Conservation (phyloP, 2,329 filamentous ascomycete genomes). For the Ophiocordyceps camponoti-leonardi region DNA sequence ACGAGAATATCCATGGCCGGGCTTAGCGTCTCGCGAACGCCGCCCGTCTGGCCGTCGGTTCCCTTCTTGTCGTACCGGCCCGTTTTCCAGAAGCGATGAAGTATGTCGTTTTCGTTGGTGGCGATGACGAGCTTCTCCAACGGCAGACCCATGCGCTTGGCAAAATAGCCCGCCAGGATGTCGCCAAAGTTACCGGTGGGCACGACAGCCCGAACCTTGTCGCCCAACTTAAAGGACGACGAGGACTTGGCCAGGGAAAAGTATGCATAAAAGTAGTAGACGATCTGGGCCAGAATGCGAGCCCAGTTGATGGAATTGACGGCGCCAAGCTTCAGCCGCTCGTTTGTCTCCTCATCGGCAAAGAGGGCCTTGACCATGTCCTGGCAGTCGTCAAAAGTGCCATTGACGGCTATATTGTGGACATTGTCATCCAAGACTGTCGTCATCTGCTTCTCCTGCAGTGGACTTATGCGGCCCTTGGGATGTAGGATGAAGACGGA, state of each 20-base stretch:
- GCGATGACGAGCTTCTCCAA: conserved; percentile 78
- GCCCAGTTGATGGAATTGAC: conserved; percentile 97
- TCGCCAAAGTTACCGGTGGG: conserved; percentile 93
- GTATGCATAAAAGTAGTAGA: conserved; percentile 94
- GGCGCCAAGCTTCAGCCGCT: conserved; percentile 66
- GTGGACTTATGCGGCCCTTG: conserved; percentile 73
- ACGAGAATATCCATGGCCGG: conserved; percentile 98
- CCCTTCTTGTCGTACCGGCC: conserved; percentile 80
- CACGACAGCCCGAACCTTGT: conserved; percentile 69
- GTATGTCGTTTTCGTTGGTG: conserved; percentile 95
- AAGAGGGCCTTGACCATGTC: conserved; percentile 93
- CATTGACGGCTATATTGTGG: conserved; percentile 69
- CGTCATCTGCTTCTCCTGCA: conserved; percentile 94
- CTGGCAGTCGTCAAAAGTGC: conserved; percentile 15
- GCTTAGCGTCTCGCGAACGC: conserved; percentile 79
- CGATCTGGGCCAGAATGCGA: conserved; percentile 87
- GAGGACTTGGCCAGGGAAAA: conserved; percentile 55
- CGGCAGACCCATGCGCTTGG: conserved; percentile 75
- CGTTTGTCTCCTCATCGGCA: conserved; percentile 69
- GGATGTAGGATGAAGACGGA: conserved; percentile 92
- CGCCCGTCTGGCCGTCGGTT: conserved; percentile 46
- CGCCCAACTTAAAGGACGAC: conserved; percentile 41
- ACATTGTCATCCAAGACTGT: conserved; percentile 83
- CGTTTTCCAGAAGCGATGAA: conserved; percentile 86
- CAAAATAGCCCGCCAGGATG: conserved; percentile 86